Base-by-base conservation (phyloP, 805 yeast species). In the Teunomyces tritomae region DNA sequence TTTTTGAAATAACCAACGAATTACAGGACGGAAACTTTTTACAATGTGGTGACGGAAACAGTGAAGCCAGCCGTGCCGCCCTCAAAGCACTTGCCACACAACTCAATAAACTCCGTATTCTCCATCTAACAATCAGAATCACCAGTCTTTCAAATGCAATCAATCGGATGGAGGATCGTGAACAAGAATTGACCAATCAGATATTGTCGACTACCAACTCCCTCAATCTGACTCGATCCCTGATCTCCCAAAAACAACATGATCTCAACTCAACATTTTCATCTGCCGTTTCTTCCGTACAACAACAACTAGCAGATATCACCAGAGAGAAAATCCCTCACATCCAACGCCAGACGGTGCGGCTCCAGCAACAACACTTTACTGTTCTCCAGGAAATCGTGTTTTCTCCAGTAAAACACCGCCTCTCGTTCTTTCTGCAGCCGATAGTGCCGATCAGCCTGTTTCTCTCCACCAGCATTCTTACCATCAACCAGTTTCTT, bases 41-140 rank as follows among this genome's bases (percentile, higher is more conserved):
- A n/a, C n/a, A n/a, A n/a, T n/a, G n/a, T 8, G 30, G 30, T 8
- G 30, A 11, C 30, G 30, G 30, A 11, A 28, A 28, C 30, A 5
- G 24, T 28, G 30, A 11, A 1, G 11, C 20, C 39, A 20, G 10
- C 14, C 11, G 11, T 11, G 13, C 26, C 14, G 28, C 65, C 17
- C 56, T 68, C 3, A 57, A 61, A 14, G 46, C 55, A 11, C 49
- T 72, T 8, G 57, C 70, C 2, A 47, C 65, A 4, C 72, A 68
- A 43, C 56, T 72, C 36, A 58, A 62, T 29, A 70, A 64, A 49
- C 55, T 69, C 11, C 62, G 63, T 33, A 27, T 56, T 4, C n/a
- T 52, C 28, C 52, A 55, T n/a, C 40, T 57, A n/a, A 49, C 49
- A 29, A 44, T 56, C 9, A 49, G 49, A 29, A 58, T 57, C 28